phyloP scores from a whole-genome alignment of 129 eudicot genomes.

The Pittosporum tobira region DNA sequence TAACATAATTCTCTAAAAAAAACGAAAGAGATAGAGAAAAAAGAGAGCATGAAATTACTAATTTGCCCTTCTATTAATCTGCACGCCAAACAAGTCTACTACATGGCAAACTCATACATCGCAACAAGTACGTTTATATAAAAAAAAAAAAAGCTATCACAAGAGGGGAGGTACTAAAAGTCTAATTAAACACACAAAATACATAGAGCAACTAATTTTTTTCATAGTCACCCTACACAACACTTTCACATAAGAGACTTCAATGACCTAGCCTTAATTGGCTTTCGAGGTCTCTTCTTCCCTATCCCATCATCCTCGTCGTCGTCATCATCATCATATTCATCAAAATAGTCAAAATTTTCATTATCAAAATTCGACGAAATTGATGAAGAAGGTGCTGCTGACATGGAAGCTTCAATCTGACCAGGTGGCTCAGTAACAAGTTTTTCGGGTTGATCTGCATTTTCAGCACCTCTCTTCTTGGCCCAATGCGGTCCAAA shows the following conservation, averaged over 20 bases:
- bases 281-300: conserved; percentile 24
- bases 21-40: too few species aligned
- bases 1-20: too few species aligned
- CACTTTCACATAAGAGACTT: conserved; percentile 60
- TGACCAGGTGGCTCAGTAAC: conserved; percentile 3
- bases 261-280: conserved; percentile 57
- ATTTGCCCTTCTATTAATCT: too few species aligned
- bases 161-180: too few species aligned
- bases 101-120: too few species aligned
- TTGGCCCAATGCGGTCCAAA: conserved; percentile 84
- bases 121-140: too few species aligned
- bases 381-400: not conserved
- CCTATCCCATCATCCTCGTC: conserved; percentile 9
- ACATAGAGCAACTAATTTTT: too few species aligned
- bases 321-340: conserved; percentile 22
- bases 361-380: conserved; percentile 7
- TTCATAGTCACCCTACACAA: too few species aligned
- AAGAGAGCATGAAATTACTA: too few species aligned
- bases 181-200: too few species aligned
- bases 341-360: not conserved
- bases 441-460: not conserved
- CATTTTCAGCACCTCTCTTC: conserved; percentile 29
- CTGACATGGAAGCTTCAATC: not conserved
- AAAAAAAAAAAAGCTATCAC: too few species aligned
- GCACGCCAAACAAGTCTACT: too few species aligned